Evolutionary conservation across 2,329 filamentous ascomycete genomes (phyloP).

Genomic region (Pseudopithomyces chartarum): DNA sequence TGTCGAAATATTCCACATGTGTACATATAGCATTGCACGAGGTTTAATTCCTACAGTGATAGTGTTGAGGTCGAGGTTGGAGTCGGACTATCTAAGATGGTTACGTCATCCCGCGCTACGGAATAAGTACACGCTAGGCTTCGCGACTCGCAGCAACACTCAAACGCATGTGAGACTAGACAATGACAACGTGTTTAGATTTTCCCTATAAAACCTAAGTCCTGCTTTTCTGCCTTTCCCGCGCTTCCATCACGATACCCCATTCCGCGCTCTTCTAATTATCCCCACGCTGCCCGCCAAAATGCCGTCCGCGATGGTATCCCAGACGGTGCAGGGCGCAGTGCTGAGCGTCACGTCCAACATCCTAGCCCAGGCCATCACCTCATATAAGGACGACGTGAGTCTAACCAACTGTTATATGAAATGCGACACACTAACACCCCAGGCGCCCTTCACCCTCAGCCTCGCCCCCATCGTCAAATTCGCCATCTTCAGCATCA

Average conservation of each 20-base stretch:
- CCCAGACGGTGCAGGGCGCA: slow-evolving; percentile 63
- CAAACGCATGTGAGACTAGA: slow-evolving; percentile 19
- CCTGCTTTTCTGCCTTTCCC: neutral
- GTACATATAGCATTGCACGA: no score
- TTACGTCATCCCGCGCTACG: no score
- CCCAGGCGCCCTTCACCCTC: slow-evolving; percentile 64
- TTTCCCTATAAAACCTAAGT: neutral
- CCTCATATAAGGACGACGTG: slow-evolving; percentile 65
- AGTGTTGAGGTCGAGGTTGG: no score
- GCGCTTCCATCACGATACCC: neutral
- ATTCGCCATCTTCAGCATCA: slow-evolving; percentile 73
- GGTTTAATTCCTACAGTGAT: no score
- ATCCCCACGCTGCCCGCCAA: neutral
- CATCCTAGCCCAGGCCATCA: slow-evolving; percentile 72
- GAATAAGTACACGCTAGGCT: no score
- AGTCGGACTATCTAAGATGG: no score
- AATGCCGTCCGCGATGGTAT: slow-evolving; percentile 40
- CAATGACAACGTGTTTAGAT: slow-evolving; percentile 2
- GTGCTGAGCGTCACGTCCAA: slow-evolving; percentile 71
- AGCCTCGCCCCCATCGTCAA: slow-evolving; percentile 73
- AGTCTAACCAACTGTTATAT: slow-evolving; percentile 27
- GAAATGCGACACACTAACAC: slow-evolving; percentile 10
- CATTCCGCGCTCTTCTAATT: neutral
- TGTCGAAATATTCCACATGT: no score
- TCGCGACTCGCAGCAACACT: neutral